Percentiles rank a stretch among this genome's conserved stretches.
These are phyloP conservation scores for Aspergillus unguis DNA, from an alignment of 2,329 filamentous ascomycete genomes.

Conservation along the genomic window DNA sequence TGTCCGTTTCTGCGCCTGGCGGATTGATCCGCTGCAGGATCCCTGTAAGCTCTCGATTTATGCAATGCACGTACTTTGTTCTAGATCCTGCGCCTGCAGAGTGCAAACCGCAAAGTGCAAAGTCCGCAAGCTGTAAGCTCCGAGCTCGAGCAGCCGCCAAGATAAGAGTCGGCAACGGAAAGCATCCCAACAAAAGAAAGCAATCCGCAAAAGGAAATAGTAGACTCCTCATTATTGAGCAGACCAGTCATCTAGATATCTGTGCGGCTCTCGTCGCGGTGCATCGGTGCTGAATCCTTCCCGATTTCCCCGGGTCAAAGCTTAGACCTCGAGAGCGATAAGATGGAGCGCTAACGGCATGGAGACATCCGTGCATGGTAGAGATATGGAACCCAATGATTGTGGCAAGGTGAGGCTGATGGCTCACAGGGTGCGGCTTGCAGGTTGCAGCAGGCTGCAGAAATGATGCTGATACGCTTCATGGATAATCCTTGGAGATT, in stretches of 20 bases:
- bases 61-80: background rate
- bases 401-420: too few relatives aligned
- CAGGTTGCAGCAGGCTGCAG: too few relatives aligned
- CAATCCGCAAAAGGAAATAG: background rate
- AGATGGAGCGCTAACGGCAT: background rate
- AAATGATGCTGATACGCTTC: too few relatives aligned
- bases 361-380: background rate
- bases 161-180: too few relatives aligned
- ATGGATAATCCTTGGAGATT: too few relatives aligned
- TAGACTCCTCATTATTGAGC: background rate
- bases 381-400: too few relatives aligned
- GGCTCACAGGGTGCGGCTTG: too few relatives aligned
- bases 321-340: background rate
- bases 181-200: background rate
- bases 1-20: background rate
- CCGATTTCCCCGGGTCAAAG: background rate
- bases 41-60: background rate
- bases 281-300: background rate
- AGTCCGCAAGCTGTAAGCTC: too few relatives aligned
- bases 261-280: background rate
- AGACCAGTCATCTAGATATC: background rate
- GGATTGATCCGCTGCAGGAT: background rate
- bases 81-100: background rate
- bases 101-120: too few relatives aligned
- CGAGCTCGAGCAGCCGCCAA: too few relatives aligned